Evolutionary conservation across 73 alveolate genomes (phyloP).

Genomic region (Durusdinium trenchii): DNA sequence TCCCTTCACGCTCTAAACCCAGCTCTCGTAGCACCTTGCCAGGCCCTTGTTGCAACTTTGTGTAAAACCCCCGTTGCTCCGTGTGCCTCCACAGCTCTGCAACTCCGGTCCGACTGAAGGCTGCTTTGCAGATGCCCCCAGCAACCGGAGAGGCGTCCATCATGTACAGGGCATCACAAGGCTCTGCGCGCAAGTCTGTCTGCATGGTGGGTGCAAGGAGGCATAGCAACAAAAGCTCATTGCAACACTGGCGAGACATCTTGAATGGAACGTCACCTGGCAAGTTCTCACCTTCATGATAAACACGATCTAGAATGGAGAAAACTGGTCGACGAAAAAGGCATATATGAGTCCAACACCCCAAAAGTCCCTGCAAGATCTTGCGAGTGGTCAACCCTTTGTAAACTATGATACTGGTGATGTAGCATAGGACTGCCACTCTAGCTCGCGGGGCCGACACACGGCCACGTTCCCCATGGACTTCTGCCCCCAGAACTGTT

Average conservation of each 20-base stretch:
- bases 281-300: not conserved
- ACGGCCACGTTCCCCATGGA: not conserved
- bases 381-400: not conserved
- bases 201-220: not conserved
- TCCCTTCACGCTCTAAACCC: too few species aligned
- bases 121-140: not conserved
- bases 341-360: not conserved
- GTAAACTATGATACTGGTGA: not conserved
- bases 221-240: not conserved
- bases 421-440: not conserved
- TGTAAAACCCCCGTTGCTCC: not conserved
- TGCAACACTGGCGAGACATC: not conserved
- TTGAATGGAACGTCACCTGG: not conserved
- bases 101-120: not conserved
- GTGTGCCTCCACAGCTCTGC: not conserved
- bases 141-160: slow-evolving; percentile 42
- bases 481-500: not conserved
- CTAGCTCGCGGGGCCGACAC: not conserved
- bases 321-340: not conserved
- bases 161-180: not conserved
- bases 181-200: not conserved
- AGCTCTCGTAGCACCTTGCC: not conserved
- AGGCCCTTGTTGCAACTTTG: not conserved
- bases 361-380: not conserved
- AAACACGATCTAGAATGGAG: not conserved